Evolutionary conservation across 768 basidiomycete species (phyloP), one percentile per base, ranked within the genome.

Genomic region (Collybia mongolica): DNA sequence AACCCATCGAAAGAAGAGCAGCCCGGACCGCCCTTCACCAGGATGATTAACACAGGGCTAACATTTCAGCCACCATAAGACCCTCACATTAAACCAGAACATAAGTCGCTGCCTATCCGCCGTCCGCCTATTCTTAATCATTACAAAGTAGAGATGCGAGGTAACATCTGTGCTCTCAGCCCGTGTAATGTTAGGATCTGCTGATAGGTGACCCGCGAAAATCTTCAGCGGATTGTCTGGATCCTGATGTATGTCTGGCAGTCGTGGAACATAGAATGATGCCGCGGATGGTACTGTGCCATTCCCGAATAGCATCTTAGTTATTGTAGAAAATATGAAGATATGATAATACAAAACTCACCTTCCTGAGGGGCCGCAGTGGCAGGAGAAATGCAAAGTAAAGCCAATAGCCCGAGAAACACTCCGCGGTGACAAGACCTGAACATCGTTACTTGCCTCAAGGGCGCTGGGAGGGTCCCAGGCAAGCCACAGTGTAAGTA

Each of bases 1-100:
- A 94, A 77, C 2, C 96, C 96, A 60, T 98, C 96, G 63, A 98
- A 98, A 1, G 91, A 93, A 0, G 94, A 97, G 66, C 97, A 98
- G 23, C 97, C 97, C 17, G 96, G 96, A 1, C 96, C 96, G 17
- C 93, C 94, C 92, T 95, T 58, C 15, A 54, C 54, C 39, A 37
- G 19, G 42, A 54, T 17, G 43, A 28, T 49, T 38, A 36, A 50
- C 14, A 19, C 24, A 35, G n/a, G 23, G 24, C 8, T 23, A 0
- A 14, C 29, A 22, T 38, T 14, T n/a, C 23, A 29, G 44, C 11
- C 32, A n/a, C 15, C 23, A n/a, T 3, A 66, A 26, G 24, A 4
- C 24, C 24, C 85, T 61, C 61, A 92, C 94, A 69, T 98, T 98
- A 63, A 98, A 94, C 97, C 97, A 99, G 61, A 98, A 92, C 60